Conservation (phyloP, 176 grass and related monocot genomes). For the Juncus inflexus region DNA sequence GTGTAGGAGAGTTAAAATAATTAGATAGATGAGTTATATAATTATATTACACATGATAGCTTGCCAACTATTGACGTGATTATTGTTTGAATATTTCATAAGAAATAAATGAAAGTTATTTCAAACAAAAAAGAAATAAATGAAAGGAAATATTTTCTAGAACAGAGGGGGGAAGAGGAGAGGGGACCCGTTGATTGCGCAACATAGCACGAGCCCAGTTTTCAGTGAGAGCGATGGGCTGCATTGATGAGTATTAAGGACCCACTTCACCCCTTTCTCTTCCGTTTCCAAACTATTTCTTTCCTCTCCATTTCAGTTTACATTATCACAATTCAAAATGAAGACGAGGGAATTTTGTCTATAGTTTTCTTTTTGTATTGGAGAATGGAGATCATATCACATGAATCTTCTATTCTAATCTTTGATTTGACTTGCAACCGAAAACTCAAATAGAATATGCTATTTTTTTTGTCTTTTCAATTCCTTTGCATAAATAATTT, state of each 20-base stretch:
- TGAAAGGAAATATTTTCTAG: neutral
- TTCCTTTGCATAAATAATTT: too few species aligned
- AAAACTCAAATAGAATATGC: constrained; percentile 14
- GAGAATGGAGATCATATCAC: neutral
- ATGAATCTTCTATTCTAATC: neutral
- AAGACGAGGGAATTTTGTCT: too few species aligned
- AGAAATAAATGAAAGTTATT: neutral
- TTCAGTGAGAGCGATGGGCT: constrained; percentile 10
- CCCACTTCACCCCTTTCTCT: neutral
- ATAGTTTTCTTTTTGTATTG: neutral
- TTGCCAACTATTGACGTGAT: too few species aligned
- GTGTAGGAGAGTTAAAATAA: too few species aligned
- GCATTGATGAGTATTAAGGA: neutral
- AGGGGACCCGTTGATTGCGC: constrained; percentile 16
- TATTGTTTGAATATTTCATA: too few species aligned
- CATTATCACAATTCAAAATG: too few species aligned
- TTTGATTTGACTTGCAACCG: constrained; percentile 18
- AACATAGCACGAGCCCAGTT: neutral
- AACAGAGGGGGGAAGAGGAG: neutral
- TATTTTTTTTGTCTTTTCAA: neutral
- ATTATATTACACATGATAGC: too few species aligned
- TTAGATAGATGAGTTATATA: too few species aligned
- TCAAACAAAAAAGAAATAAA: neutral
- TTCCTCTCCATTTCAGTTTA: too few species aligned
- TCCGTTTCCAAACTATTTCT: neutral